A percentile compares a stretch with the other conserved stretches of the same genome.
phyloP scores from a whole-genome alignment of 352 stramenopile species.

The Phytopythium montanum region DNA sequence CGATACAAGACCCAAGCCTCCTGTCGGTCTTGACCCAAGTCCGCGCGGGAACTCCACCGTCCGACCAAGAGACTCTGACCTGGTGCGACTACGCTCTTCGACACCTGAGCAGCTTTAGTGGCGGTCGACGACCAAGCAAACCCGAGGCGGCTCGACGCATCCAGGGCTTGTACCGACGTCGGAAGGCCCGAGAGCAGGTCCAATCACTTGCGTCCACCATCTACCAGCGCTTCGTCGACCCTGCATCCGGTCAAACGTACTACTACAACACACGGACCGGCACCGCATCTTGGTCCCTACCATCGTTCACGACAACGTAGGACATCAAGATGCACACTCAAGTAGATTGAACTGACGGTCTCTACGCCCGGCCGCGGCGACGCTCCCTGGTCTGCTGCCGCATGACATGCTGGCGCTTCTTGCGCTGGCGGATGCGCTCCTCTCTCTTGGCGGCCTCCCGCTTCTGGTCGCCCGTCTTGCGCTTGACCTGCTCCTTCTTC shows the following conservation, averaged over 20 bases:
- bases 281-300: conserved; percentile 45
- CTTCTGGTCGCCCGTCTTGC: conserved; percentile 73
- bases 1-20: conserved; percentile 17
- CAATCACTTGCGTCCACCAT: conserved; percentile 31
- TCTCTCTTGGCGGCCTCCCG: conserved; percentile 75
- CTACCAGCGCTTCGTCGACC: conserved; percentile 45
- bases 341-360: not conserved
- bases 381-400: conserved; percentile 55
- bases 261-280: conserved; percentile 59
- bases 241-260: conserved; percentile 37
- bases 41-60: conserved; percentile 6
- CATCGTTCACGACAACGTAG: conserved; percentile 29
- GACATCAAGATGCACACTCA: not conserved
- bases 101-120: conserved; percentile 15
- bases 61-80: conserved; percentile 21
- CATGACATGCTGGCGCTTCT: conserved; percentile 73
- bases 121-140: conserved; percentile 14
- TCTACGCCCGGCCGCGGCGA: conserved; percentile 19
- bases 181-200: conserved; percentile 38
- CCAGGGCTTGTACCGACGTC: conserved; percentile 51
- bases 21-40: conserved; percentile 17
- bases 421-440: conserved; percentile 76
- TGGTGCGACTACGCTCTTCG: conserved; percentile 26
- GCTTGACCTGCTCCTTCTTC: conserved; percentile 73
- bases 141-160: conserved; percentile 38